Conservation (phyloP, 2,329 filamentous ascomycete species). For the Sphaerulina vaccinii region DNA sequence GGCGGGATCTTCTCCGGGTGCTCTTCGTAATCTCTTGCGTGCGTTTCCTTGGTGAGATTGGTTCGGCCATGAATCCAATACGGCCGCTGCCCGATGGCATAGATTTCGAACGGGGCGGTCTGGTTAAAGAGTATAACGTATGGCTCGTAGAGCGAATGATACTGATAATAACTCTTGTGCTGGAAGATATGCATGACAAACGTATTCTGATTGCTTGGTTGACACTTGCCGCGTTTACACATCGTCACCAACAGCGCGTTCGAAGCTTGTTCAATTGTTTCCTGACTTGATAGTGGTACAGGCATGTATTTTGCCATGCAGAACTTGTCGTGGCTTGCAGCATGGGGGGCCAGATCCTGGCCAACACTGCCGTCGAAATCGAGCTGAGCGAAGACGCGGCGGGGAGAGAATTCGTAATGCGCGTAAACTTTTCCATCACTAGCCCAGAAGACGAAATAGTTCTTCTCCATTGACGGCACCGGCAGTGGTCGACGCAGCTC, state of each 20-base stretch:
- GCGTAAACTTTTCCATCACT: conserved; percentile 46
- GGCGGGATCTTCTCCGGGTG: conserved; percentile 26
- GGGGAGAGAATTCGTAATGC: conserved; percentile 55
- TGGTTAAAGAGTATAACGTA: conserved; percentile 55
- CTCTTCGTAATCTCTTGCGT: conserved; percentile 11
- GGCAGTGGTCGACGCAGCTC: conserved; percentile 55
- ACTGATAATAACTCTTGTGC: conserved; percentile 52
- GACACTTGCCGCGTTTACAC: conserved; percentile 50
- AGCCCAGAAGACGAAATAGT: conserved; percentile 64
- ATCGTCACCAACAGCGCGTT: conserved; percentile 59
- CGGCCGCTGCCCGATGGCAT: conserved; percentile 52
- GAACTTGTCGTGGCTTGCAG: conserved; percentile 41
- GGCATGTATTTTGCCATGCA: conserved; percentile 48
- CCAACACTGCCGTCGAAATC: conserved; percentile 48
- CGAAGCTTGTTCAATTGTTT: conserved; percentile 59
- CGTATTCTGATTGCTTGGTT: conserved; percentile 48
- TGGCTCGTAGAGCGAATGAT: conserved; percentile 55
- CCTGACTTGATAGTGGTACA: conserved; percentile 4
- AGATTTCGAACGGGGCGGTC: conserved; percentile 50
- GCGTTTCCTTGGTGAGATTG: conserved; percentile 31
- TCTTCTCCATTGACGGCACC: conserved; percentile 55
- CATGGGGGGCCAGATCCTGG: conserved; percentile 46
- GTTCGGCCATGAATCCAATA: conserved; percentile 57
- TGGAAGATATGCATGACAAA: conserved; percentile 58
- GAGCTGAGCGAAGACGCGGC: conserved; percentile 53